Evolutionary conservation across 352 stramenopile species (phyloP), one percentile per base, ranked within the genome.

Genomic region (Pythium monospermum): DNA sequence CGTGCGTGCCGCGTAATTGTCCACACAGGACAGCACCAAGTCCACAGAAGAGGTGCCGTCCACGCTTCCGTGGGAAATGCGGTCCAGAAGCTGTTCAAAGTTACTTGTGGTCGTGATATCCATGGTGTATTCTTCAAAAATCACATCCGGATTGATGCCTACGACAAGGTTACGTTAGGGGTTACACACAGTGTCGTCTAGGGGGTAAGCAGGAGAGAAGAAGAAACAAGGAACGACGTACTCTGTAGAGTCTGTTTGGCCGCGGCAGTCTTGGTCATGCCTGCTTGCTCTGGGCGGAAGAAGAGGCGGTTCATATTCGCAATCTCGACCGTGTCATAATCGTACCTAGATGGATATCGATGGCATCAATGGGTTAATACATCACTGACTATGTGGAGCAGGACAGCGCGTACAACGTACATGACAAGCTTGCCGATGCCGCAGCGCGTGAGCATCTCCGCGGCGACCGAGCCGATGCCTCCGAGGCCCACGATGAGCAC

Each of bases 251-350:
- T 93, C 60, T 94, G 79, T 57, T 90, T 93, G 26, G 86, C 83
- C 0, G 86, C 86, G 7, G 83, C 82, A 2, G 82, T 91, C 70
- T 96, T 96, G 60, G 76, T 88, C 71, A 90, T 81, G 38, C 84
- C 84, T 0, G 76, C 83, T 56, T 96, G 85, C 52, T 92, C 77
- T 3, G 85, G 85, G 4, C 83, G 82, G 59, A 95, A 96, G 69
- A 96, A 96, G 27, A 96, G 64, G 28, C 86, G 84, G 62, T 96
- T 96, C 86, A 96, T 96, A 52, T 96, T 96, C 45, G 81, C 86
- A 47, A 95, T 73, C 68, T 95, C 86, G 40, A 96, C 86, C 23
- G 65, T 85, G 63, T 96, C 86, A 61, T 94, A 96, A 68, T 96
- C 86, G 58, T 91, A 92, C 60, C 36, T 53, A 30, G 13, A 12